These are phyloP conservation scores for Lupinus albus DNA, from an alignment of 306 rosid species.

Conservation along the genomic window DNA sequence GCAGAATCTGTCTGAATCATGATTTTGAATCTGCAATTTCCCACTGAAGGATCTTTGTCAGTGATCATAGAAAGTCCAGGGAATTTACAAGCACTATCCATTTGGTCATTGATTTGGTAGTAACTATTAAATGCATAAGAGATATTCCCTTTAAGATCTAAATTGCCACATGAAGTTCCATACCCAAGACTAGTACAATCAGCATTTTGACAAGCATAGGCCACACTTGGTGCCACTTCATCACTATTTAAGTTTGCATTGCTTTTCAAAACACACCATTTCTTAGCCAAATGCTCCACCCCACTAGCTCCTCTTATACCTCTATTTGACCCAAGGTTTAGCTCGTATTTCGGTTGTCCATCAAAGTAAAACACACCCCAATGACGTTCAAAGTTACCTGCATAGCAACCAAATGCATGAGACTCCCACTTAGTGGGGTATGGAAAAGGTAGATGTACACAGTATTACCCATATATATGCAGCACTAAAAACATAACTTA, in stretches of 20 bases:
- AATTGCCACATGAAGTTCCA: constrained; percentile 68
- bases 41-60: constrained; percentile 64
- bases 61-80: constrained; percentile 71
- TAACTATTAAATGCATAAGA: constrained; percentile 92
- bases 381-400: constrained; percentile 89
- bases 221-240: constrained; percentile 65
- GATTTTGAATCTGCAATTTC: constrained; percentile 69
- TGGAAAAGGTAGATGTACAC: too few species aligned
- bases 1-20: constrained; percentile 61
- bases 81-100: constrained; percentile 69
- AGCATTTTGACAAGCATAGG: constrained; percentile 73
- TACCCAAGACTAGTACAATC: constrained; percentile 93
- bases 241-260: constrained; percentile 68
- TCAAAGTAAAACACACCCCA: constrained; percentile 88
- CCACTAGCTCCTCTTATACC: constrained; percentile 62
- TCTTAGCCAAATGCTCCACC: constrained; percentile 51
- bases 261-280: constrained; percentile 77
- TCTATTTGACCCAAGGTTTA: constrained; percentile 54
- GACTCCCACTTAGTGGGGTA: too few species aligned
- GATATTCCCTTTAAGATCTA: constrained; percentile 67
- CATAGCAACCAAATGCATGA: too few species aligned
- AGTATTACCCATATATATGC: too few species aligned
- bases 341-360: constrained; percentile 78
- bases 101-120: constrained; percentile 71
- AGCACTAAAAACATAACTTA: too few species aligned